These are phyloP conservation scores for Globisporangium canariense DNA, from an alignment of 352 stramenopile species.

Conservation along the genomic window DNA sequence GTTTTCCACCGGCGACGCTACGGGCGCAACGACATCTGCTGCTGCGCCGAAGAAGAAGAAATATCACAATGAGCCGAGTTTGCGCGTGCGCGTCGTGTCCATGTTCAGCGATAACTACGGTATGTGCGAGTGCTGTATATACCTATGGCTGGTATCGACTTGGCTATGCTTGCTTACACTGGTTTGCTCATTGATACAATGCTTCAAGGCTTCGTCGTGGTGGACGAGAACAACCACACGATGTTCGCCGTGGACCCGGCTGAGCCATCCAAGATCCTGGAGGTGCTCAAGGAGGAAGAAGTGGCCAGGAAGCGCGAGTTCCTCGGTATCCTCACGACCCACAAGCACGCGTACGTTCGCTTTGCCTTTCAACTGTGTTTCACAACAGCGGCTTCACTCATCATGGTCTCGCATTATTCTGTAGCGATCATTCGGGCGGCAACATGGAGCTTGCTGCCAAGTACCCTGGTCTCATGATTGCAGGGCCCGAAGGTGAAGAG, in stretches of 20 bases:
- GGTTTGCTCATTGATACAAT: background rate
- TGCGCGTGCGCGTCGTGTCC: slow-evolving; percentile 76
- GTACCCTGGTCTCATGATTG: slow-evolving; percentile 66
- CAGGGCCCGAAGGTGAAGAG: slow-evolving; percentile 65
- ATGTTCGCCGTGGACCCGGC: slow-evolving; percentile 81
- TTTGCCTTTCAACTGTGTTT: background rate
- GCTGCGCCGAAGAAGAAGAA: slow-evolving; percentile 39
- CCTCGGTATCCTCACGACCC: slow-evolving; percentile 89
- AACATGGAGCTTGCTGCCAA: slow-evolving; percentile 65
- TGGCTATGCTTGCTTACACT: background rate
- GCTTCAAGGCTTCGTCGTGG: slow-evolving; percentile 60
- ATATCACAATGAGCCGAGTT: slow-evolving; percentile 66
- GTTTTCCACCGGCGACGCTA: slow-evolving; percentile 2
- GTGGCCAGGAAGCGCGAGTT: slow-evolving; percentile 61
- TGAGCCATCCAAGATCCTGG: slow-evolving; percentile 57
- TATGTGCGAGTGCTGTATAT: slow-evolving; percentile 9
- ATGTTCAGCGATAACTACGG: slow-evolving; percentile 87
- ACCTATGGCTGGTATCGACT: background rate
- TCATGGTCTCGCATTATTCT: background rate
- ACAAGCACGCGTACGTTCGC: slow-evolving; percentile 85
- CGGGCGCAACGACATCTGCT: background rate
- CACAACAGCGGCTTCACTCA: background rate
- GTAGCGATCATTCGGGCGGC: slow-evolving; percentile 76
- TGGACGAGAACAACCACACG: slow-evolving; percentile 80
- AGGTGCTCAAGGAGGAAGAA: slow-evolving; percentile 71